A percentile compares a stretch with the other conserved stretches of the same genome.
phyloP scores from a whole-genome alignment of 345 rosid species.

The Tarenaya hassleriana region DNA sequence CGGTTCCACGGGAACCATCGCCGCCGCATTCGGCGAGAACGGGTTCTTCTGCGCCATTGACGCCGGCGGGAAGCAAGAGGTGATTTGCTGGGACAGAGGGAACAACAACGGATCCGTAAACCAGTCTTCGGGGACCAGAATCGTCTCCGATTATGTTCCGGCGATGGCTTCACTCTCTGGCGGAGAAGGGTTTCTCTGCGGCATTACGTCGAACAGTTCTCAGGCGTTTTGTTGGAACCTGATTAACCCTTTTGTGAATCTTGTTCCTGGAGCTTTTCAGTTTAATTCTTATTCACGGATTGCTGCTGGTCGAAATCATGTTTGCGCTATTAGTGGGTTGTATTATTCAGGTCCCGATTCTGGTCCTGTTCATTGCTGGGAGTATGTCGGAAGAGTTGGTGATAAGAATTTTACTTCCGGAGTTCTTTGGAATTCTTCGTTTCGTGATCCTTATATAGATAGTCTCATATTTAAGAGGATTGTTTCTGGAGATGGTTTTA shows the following conservation, averaged over 20 bases:
- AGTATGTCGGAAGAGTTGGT: conserved; percentile 14
- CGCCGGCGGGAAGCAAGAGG: conserved; percentile 79
- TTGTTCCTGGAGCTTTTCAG: conserved; percentile 51
- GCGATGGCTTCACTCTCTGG: conserved; percentile 71
- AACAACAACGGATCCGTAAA: conserved; percentile 30
- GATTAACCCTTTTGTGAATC: conserved; percentile 38
- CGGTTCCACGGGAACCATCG: conserved; percentile 29
- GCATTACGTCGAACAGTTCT: conserved; percentile 71
- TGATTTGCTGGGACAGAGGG: conserved; percentile 68
- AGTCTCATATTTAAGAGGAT: conserved; percentile 49
- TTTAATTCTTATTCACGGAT: conserved; percentile 39
- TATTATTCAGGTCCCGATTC: conserved; percentile 29
- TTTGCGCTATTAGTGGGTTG: conserved; percentile 33
- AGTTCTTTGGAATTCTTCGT: conserved; percentile 28
- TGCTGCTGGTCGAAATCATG: conserved; percentile 33
- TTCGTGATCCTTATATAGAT: conserved; percentile 41
- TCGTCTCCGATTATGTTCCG: conserved; percentile 31
- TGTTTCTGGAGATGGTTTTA: conserved; percentile 88
- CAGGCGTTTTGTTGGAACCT: conserved; percentile 69
- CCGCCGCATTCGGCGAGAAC: conserved; percentile 51
- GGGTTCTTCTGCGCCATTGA: conserved; percentile 78
- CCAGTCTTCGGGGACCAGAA: conserved; percentile 21
- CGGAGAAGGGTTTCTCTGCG: conserved; percentile 85
- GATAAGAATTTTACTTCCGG: conserved; percentile 14
- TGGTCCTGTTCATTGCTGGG: conserved; percentile 37